Conservation (phyloP, 179 eudicot species). For the Sideroxylon spinosum region DNA sequence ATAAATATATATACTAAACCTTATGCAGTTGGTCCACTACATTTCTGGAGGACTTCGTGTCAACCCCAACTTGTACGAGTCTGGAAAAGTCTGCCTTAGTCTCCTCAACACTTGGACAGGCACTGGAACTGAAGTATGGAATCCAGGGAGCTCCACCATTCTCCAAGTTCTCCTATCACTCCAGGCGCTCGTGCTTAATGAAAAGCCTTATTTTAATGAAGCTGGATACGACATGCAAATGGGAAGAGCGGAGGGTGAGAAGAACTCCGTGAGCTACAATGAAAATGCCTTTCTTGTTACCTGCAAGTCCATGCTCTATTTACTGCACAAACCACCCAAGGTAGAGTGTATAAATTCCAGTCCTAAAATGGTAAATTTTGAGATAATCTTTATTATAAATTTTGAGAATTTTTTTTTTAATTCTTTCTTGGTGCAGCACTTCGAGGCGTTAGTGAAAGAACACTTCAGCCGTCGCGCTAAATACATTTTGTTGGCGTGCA, state of each 20-base stretch:
- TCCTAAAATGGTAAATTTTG: neutral
- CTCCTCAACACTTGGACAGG: slow-evolving; percentile 96
- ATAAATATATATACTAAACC: neutral
- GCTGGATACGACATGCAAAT: slow-evolving; percentile 89
- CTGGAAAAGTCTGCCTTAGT: slow-evolving; percentile 95
- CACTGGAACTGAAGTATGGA: slow-evolving; percentile 86
- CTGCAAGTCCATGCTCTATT: slow-evolving; percentile 81
- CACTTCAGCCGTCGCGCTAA: slow-evolving; percentile 50
- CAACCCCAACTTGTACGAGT: slow-evolving; percentile 93
- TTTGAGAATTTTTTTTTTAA: neutral
- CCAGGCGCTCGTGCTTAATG: slow-evolving; percentile 95
- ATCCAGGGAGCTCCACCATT: slow-evolving; percentile 71
- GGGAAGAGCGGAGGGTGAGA: slow-evolving; percentile 91
- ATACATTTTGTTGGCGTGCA: slow-evolving; percentile 59
- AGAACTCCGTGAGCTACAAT: slow-evolving; percentile 87
- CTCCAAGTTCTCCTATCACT: slow-evolving; percentile 96
- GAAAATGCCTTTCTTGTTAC: slow-evolving; percentile 85
- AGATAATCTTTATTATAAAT: neutral
- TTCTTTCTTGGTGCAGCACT: slow-evolving; percentile 48
- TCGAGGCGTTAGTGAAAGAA: slow-evolving; percentile 63
- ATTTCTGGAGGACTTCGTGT: slow-evolving; percentile 87
- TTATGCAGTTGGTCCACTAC: slow-evolving; percentile 73
- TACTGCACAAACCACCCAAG: slow-evolving; percentile 69
- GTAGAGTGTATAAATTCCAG: slow-evolving; percentile 26
- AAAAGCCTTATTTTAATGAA: slow-evolving; percentile 92